Percentiles rank a stretch among this genome's conserved stretches.
These are phyloP conservation scores for Aschersonia sp. DNA, from an alignment of 2,329 filamentous ascomycete genomes.

Conservation along the genomic window DNA sequence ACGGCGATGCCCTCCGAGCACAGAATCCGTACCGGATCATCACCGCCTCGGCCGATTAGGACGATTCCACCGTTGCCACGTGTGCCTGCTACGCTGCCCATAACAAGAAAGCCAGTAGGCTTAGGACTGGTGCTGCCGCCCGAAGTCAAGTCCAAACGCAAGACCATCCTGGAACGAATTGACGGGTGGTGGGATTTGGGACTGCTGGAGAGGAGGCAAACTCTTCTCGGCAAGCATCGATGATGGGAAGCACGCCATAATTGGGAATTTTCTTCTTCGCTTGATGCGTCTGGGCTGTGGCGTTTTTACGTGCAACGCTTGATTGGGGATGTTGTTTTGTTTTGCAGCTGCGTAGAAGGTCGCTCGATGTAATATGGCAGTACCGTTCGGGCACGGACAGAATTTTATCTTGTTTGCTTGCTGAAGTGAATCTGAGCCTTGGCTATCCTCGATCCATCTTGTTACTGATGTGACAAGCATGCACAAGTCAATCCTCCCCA, in stretches of 20 bases:
- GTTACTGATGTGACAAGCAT: no score
- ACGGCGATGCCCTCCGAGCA: slow-evolving; percentile 17
- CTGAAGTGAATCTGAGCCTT: no score
- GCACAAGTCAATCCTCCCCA: no score
- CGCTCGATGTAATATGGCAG: no score
- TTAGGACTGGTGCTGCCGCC: neutral
- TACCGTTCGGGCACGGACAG: no score
- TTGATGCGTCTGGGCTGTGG: no score
- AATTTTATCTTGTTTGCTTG: no score
- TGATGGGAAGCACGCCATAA: neutral
- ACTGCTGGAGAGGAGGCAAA: slow-evolving; percentile 29
- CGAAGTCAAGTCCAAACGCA: slow-evolving; percentile 21
- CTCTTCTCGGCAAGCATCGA: slow-evolving; percentile 11
- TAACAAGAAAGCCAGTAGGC: slow-evolving; percentile 3
- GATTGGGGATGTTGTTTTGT: no score
- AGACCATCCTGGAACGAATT: slow-evolving; percentile 30
- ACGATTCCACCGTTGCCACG: slow-evolving; percentile 13
- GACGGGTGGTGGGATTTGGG: slow-evolving; percentile 42
- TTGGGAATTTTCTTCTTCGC: no score
- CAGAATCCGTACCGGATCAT: slow-evolving; percentile 8
- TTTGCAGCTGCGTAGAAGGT: no score
- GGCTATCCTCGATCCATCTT: no score
- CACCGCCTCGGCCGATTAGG: slow-evolving; percentile 11
- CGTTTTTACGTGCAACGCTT: no score
- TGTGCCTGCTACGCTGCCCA: slow-evolving; percentile 6